Percentiles rank a stretch among this genome's conserved stretches.
Conservation (phyloP, 2,329 filamentous ascomycete species). For the Aspergillus pseudoterreus region DNA sequence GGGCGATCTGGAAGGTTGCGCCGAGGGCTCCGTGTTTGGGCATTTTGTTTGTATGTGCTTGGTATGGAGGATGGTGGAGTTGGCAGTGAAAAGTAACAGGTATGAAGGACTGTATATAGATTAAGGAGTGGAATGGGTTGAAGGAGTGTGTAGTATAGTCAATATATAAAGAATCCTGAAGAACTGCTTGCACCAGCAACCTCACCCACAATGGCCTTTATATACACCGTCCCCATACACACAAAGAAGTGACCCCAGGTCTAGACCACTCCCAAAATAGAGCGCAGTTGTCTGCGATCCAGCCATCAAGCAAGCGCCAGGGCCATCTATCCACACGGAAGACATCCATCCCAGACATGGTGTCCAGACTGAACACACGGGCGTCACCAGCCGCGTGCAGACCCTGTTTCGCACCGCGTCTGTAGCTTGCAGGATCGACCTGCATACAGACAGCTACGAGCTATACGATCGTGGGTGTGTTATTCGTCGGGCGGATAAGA, state of each 20-base stretch:
- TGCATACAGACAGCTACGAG: background rate
- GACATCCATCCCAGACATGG: background rate
- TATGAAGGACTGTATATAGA: background rate
- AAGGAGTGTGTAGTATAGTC: background rate
- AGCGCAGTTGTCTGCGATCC: background rate
- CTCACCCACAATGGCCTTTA: background rate
- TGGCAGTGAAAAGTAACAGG: too few species aligned
- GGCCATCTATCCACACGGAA: background rate
- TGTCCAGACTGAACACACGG: background rate
- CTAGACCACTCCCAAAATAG: conserved; percentile 2
- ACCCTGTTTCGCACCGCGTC: background rate
- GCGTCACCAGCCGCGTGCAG: too few species aligned
- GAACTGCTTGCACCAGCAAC: too few species aligned
- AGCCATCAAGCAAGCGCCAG: conserved; percentile 1
- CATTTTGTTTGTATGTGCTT: conserved; percentile 16
- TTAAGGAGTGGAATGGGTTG: background rate
- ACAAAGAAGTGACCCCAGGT: background rate
- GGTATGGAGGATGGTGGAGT: background rate
- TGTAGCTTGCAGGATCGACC: background rate
- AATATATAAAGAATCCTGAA: too few species aligned
- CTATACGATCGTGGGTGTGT: background rate
- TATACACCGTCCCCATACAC: background rate
- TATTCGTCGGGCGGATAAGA: background rate
- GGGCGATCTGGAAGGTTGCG: conserved; percentile 71
- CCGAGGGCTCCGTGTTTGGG: conserved; percentile 65